Percentiles rank a stretch among this genome's conserved stretches.
phyloP scores from a whole-genome alignment of 106 monocot species.

The Posidonia australis region DNA sequence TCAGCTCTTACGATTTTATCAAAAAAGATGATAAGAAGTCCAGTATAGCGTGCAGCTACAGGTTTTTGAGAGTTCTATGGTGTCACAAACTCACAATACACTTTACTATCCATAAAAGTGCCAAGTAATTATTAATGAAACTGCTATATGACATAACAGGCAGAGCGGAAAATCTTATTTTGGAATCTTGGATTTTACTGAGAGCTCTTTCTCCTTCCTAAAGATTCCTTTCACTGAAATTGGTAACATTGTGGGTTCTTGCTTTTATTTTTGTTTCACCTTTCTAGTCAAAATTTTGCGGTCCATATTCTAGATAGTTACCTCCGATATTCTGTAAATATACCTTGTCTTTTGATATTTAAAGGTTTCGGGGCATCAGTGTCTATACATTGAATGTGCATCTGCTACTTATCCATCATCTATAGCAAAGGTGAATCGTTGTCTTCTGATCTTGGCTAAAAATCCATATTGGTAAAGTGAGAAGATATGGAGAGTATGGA shows the following conservation, averaged over 20 bases:
- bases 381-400: slow-evolving; percentile 72
- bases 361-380: slow-evolving; percentile 43
- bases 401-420: slow-evolving; percentile 68
- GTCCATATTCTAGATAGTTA: background rate
- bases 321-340: background rate
- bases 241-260: slow-evolving; percentile 49
- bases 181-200: slow-evolving; percentile 53
- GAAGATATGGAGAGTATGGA: too few relatives aligned
- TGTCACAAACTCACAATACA: background rate
- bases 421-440: slow-evolving; percentile 51
- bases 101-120: slow-evolving; percentile 6
- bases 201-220: slow-evolving; percentile 47
- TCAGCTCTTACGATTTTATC: slow-evolving; percentile 82
- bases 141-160: slow-evolving; percentile 25
- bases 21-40: slow-evolving; percentile 18
- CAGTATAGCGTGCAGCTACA: slow-evolving; percentile 63
- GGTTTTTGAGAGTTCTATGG: slow-evolving; percentile 25
- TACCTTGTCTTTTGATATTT: background rate
- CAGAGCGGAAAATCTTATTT: slow-evolving; percentile 72
- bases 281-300: background rate
- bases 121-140: background rate
- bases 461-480: background rate
- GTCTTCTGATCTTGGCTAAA: background rate
- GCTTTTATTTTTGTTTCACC: background rate
- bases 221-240: slow-evolving; percentile 72